Evolutionary conservation across 495 filamentous ascomycete genomes (phyloP).

Genomic region (Aspergillus avenaceus): DNA sequence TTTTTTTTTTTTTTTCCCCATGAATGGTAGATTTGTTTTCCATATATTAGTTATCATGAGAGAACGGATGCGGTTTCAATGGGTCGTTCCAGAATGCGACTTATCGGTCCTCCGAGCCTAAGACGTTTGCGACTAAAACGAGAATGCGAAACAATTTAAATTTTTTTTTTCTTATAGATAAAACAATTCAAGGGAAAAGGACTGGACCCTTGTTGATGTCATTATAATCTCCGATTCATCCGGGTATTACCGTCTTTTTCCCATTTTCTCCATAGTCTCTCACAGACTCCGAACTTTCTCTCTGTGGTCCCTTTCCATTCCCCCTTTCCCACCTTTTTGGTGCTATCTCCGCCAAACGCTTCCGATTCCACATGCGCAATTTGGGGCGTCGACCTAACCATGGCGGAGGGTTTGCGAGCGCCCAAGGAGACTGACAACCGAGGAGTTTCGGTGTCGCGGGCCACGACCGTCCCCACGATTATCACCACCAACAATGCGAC

Average conservation of each 20-base stretch:
- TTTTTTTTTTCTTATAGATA: no score
- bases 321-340: neutral
- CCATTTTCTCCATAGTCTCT: neutral
- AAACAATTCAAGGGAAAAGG: constrained; percentile 1
- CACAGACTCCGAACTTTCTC: neutral
- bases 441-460: constrained; percentile 16
- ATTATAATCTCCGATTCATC: constrained; percentile 5
- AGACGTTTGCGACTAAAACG: neutral
- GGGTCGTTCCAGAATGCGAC: neutral
- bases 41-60: neutral
- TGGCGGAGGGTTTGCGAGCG: constrained; percentile 27
- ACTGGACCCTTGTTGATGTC: constrained; percentile 8
- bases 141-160: neutral
- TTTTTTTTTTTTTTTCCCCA: no score
- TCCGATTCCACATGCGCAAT: constrained; percentile 16
- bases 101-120: neutral
- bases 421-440: constrained; percentile 15
- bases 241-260: constrained; percentile 1
- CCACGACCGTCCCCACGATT: constrained; percentile 18
- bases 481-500: constrained; percentile 16
- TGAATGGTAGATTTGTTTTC: no score
- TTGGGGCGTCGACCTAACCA: constrained; percentile 15
- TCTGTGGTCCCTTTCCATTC: neutral
- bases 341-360: neutral
- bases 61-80: no score